phyloP scores from a whole-genome alignment of 1,284 basidiomycete species.

The Fomitopsis betulina region DNA sequence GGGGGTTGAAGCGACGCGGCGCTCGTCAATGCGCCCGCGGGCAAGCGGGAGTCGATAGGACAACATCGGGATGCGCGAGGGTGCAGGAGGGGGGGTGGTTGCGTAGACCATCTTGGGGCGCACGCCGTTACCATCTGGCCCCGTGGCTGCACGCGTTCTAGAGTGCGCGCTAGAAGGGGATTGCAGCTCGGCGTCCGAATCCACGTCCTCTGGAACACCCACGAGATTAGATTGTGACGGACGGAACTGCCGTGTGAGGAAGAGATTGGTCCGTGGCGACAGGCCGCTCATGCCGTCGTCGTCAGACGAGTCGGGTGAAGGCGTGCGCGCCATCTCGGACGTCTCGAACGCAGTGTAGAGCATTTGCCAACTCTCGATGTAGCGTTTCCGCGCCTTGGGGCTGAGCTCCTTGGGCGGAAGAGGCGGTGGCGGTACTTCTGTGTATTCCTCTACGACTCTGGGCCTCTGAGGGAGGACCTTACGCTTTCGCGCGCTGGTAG shows the following conservation, averaged over 20 bases:
- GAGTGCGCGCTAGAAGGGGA: slow-evolving; percentile 1
- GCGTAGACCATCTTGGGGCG: slow-evolving; percentile 4
- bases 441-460: slow-evolving; percentile 3
- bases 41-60: slow-evolving; percentile 8
- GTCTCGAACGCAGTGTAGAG: slow-evolving; percentile 9
- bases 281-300: neutral
- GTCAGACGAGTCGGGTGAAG: slow-evolving; percentile 10
- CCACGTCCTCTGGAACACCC: neutral
- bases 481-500: slow-evolving; percentile 7
- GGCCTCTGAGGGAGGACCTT: slow-evolving; percentile 2
- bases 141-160: slow-evolving; percentile 5
- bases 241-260: slow-evolving; percentile 14
- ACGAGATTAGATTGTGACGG: slow-evolving; percentile 12
- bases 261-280: slow-evolving; percentile 4
- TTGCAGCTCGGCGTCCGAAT: neutral
- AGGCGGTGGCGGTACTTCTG: slow-evolving; percentile 13
- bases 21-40: slow-evolving; percentile 8
- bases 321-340: slow-evolving; percentile 10
- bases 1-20: slow-evolving; percentile 17
- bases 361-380: slow-evolving; percentile 15
- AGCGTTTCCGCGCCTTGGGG: neutral
- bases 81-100: slow-evolving; percentile 11
- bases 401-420: slow-evolving; percentile 16
- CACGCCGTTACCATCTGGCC: slow-evolving; percentile 3
- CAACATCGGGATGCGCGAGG: slow-evolving; percentile 20